Conservation (phyloP, 108 stramenopile species). For the Nitzschia sp. region DNA sequence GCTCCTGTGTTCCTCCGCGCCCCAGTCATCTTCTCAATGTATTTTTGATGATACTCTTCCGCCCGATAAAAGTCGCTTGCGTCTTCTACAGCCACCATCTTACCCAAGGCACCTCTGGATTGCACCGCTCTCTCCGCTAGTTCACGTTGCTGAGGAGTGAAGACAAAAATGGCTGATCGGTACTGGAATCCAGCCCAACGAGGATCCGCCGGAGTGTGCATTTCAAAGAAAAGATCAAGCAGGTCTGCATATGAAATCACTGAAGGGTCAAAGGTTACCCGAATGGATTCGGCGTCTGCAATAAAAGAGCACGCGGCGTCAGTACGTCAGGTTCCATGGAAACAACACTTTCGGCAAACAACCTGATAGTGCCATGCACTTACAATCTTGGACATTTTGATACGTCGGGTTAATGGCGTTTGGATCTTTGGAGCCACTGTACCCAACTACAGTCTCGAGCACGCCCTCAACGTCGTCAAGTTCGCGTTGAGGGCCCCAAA, state of each 20-base stretch:
- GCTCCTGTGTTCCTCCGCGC: neutral
- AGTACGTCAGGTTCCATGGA: neutral
- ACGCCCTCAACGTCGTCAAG: constrained; percentile 45
- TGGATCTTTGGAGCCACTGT: constrained; percentile 31
- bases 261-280: constrained; percentile 31
- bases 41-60: constrained; percentile 54
- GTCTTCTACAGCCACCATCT: constrained; percentile 33
- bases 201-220: constrained; percentile 41
- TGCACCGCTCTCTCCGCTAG: constrained; percentile 24
- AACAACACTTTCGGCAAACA: neutral
- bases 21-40: constrained; percentile 36
- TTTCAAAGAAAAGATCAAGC: constrained; percentile 29
- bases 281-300: constrained; percentile 42
- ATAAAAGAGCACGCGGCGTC: neutral
- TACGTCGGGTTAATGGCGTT: constrained; percentile 38
- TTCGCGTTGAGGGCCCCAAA: constrained; percentile 59
- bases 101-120: constrained; percentile 20
- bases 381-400: constrained; percentile 44
- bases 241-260: constrained; percentile 32
- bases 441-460: constrained; percentile 40
- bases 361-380: neutral
- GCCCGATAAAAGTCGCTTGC: constrained; percentile 46
- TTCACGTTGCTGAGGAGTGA: constrained; percentile 27
- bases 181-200: constrained; percentile 44
- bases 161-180: constrained; percentile 40